Conservation (phyloP, 1,284 basidiomycete genomes). For the Crepidotus sp. region DNA sequence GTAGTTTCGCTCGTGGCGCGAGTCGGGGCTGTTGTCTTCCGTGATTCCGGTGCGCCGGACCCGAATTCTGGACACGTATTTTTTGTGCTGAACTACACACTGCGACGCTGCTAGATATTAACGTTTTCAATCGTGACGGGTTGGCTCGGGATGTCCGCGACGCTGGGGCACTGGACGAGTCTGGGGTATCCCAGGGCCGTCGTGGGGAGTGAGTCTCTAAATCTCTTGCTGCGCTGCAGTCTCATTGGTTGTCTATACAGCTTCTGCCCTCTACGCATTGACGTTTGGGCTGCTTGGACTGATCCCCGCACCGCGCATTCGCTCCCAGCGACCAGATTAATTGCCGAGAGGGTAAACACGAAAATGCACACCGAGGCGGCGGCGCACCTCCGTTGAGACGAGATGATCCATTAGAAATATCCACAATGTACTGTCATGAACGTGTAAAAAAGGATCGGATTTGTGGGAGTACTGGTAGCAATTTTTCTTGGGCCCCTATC, state of each 20-base stretch:
- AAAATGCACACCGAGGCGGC: background rate
- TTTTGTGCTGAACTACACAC: conserved; percentile 15
- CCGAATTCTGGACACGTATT: no score
- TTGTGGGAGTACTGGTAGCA: no score
- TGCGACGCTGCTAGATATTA: conserved; percentile 30
- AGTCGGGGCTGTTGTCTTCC: conserved; percentile 48
- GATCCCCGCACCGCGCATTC: conserved; percentile 51
- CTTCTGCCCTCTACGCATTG: conserved; percentile 58
- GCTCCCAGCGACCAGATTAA: conserved; percentile 15
- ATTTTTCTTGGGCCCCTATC: background rate
- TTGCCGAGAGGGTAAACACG: background rate
- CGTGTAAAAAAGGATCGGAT: background rate
- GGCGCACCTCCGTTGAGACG: background rate
- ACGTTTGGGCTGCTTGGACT: conserved; percentile 63
- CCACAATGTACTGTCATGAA: background rate
- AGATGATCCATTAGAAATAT: background rate
- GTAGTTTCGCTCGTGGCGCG: conserved; percentile 56
- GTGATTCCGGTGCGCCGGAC: conserved; percentile 45
- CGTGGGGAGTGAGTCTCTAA: conserved; percentile 43
- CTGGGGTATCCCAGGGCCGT: conserved; percentile 55
- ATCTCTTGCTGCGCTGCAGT: conserved; percentile 6
- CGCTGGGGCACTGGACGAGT: conserved; percentile 54
- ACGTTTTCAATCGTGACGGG: conserved; percentile 62
- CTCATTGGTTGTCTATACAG: conserved; percentile 25
- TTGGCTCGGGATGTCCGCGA: conserved; percentile 53